Percentiles rank a stretch among this genome's conserved stretches.
phyloP scores from a whole-genome alignment of 2,329 filamentous ascomycete genomes.

The Neofusicoccum laricinum region DNA sequence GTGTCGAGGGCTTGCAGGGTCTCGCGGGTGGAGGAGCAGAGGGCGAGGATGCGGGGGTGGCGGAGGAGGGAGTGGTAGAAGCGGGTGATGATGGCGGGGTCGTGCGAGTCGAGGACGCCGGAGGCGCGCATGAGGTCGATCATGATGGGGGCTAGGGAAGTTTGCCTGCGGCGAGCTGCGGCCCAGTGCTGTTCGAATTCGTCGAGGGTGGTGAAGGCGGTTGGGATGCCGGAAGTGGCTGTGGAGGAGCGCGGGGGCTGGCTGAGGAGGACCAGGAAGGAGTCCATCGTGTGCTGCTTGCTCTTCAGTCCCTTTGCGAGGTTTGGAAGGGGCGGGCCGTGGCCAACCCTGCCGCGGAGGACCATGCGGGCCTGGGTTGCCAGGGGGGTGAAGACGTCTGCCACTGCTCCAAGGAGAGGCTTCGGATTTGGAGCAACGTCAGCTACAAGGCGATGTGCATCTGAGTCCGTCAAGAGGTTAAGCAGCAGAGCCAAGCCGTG shows the following conservation, averaged over 20 bases:
- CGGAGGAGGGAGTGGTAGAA: not conserved
- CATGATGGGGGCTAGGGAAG: not conserved
- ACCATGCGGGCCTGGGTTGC: not conserved
- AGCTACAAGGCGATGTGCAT: not conserved
- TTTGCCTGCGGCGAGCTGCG: not conserved
- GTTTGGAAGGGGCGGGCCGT: not conserved
- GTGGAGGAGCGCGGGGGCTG: not conserved
- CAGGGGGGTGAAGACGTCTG: not conserved
- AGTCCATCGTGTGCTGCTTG: not conserved
- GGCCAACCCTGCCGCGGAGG: not conserved
- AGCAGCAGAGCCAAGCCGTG: not conserved
- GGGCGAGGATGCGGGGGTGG: not conserved
- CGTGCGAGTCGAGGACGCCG: not conserved
- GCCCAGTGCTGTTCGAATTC: not conserved
- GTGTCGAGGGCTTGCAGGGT: not conserved
- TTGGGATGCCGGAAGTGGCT: not conserved
- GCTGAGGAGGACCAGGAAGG: slow-evolving; percentile 2
- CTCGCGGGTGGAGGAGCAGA: not conserved
- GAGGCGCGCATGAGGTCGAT: not conserved
- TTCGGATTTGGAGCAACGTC: not conserved
- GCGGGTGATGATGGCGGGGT: not conserved
- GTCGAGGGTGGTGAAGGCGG: not conserved
- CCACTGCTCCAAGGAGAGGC: not conserved
- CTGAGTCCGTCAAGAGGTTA: not conserved
- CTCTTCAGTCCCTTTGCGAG: not conserved